Evolutionary conservation across 352 stramenopile genomes (phyloP).

Genomic region (Blastocystis sp.): DNA sequence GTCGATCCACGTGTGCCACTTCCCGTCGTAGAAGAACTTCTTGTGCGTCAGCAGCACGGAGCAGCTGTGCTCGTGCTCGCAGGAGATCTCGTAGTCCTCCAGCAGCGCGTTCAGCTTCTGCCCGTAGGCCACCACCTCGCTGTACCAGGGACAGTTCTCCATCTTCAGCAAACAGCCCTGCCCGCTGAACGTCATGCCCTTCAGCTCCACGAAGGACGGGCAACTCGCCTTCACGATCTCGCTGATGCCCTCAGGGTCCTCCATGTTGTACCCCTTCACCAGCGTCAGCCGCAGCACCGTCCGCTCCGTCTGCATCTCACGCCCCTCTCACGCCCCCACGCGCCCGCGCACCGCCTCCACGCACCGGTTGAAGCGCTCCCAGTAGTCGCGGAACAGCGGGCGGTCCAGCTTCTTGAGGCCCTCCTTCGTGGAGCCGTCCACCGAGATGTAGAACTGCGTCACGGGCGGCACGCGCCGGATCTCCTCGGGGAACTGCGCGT

Average conservation of each 20-base stretch:
- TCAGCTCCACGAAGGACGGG: constrained; percentile 90
- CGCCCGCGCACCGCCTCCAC: constrained; percentile 84
- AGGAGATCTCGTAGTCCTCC: constrained; percentile 86
- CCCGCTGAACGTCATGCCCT: constrained; percentile 95
- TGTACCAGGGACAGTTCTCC: constrained; percentile 94
- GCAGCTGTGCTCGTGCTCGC: constrained; percentile 91
- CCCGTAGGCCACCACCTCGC: constrained; percentile 78
- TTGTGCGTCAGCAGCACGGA: constrained; percentile 87
- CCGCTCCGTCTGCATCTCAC: constrained; percentile 80
- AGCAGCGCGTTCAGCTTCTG: constrained; percentile 75
- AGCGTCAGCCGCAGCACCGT: constrained; percentile 94
- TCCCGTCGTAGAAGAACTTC: constrained; percentile 79
- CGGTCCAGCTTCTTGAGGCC: constrained; percentile 89
- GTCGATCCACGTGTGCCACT: constrained; percentile 98
- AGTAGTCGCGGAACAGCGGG: constrained; percentile 93
- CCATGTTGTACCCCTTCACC: constrained; percentile 95
- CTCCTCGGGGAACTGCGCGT: constrained; percentile 93
- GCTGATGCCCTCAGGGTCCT: constrained; percentile 51
- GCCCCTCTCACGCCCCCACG: not conserved
- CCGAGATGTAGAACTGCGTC: constrained; percentile 96
- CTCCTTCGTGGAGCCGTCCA: constrained; percentile 92
- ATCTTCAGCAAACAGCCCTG: constrained; percentile 95
- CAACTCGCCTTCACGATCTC: constrained; percentile 76
- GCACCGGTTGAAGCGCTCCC: constrained; percentile 88
- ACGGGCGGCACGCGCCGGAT: constrained; percentile 90